phyloP scores from a whole-genome alignment of 768 basidiomycete genomes.

The Infundibulicybe gibba region DNA sequence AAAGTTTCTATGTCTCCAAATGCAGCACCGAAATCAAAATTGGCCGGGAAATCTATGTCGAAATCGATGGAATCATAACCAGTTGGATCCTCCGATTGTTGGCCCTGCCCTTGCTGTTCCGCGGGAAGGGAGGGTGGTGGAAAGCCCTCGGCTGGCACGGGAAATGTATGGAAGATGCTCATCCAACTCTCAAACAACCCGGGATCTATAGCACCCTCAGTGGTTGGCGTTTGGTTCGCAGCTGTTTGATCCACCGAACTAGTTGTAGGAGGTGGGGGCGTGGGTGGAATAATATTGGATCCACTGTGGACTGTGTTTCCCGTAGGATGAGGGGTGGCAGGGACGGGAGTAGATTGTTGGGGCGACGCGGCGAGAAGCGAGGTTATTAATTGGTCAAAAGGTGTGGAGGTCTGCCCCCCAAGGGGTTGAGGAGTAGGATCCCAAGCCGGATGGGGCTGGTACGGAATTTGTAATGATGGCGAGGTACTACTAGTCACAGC shows the following conservation, averaged over 20 bases:
- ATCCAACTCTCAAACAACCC: conserved; percentile 47
- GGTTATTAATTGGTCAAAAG: conserved; percentile 36
- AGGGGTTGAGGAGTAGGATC: conserved; percentile 1
- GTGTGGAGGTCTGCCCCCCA: conserved; percentile 14
- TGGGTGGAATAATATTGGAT: too few species aligned
- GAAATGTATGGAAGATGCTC: conserved; percentile 43
- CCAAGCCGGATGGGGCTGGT: conserved; percentile 3
- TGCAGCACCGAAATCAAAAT: too few species aligned
- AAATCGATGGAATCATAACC: too few species aligned
- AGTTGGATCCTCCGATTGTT: too few species aligned
- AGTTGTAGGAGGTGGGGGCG: too few species aligned
- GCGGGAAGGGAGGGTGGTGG: neutral
- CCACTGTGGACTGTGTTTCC: neutral
- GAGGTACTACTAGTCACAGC: conserved; percentile 5
- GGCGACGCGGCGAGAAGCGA: conserved; percentile 31
- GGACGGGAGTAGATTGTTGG: conserved; percentile 1
- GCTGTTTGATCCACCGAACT: neutral
- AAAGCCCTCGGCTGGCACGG: conserved; percentile 27
- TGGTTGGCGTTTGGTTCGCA: neutral
- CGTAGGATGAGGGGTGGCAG: neutral
- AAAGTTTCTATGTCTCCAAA: too few species aligned
- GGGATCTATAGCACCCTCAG: conserved; percentile 25
- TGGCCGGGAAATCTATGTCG: too few species aligned
- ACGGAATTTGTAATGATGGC: neutral
- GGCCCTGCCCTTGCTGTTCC: too few species aligned